These are phyloP conservation scores for Ogataea nitratoaversa DNA, from an alignment of 805 yeast species.

Conservation along the genomic window DNA sequence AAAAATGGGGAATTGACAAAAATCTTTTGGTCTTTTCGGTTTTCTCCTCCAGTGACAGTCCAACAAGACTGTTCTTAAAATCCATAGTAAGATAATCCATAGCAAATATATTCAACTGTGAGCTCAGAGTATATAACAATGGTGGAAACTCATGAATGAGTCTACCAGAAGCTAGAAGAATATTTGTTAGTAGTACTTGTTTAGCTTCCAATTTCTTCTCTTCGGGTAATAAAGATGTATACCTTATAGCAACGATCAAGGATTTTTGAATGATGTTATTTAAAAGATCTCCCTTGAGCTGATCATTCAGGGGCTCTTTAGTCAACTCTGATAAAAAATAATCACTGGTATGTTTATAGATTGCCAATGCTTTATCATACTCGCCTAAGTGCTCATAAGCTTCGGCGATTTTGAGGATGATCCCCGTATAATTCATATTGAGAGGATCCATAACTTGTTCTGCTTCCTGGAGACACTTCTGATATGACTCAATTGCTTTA, in stretches of 20 bases:
- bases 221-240: constrained; percentile 19
- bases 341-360: constrained; percentile 23
- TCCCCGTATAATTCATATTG: constrained; percentile 80
- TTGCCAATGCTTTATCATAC: constrained; percentile 23
- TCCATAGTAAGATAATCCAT: background rate
- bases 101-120: background rate
- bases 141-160: constrained; percentile 25
- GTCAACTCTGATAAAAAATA: constrained; percentile 4
- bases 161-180: constrained; percentile 22
- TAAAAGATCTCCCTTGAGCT: background rate
- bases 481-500: constrained; percentile 65
- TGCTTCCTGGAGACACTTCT: constrained; percentile 65
- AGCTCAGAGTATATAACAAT: constrained; percentile 19
- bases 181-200: constrained; percentile 17
- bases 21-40: background rate
- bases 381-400: constrained; percentile 52
- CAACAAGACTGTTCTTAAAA: background rate
- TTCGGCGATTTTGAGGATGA: constrained; percentile 78
- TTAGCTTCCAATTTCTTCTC: constrained; percentile 19
- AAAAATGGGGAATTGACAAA: background rate
- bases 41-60: background rate
- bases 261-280: constrained; percentile 17
- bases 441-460: constrained; percentile 48
- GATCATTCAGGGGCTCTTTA: background rate
- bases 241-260: constrained; percentile 21